These are phyloP conservation scores for Diophrys sp. DNA, from an alignment of 73 alveolate genomes.

Conservation along the genomic window DNA sequence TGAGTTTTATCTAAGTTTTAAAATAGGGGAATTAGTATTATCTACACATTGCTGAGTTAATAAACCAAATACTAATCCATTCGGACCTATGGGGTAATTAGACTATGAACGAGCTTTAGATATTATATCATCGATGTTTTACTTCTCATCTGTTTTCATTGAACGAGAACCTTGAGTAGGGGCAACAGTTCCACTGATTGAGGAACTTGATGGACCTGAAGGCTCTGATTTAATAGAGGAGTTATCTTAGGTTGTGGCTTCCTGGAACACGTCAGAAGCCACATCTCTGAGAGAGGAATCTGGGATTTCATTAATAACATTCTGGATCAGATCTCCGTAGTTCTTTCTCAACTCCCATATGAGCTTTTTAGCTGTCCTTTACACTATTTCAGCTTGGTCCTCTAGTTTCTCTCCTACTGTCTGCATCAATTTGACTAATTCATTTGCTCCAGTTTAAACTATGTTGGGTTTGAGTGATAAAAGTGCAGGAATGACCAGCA, in stretches of 20 bases:
- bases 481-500: constrained; percentile 66
- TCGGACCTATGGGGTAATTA: neutral
- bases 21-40: neutral
- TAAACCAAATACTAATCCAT: neutral
- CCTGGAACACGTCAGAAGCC: too few relatives aligned
- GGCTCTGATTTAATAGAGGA: too few relatives aligned
- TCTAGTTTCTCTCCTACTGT: constrained; percentile 25
- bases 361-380: constrained; percentile 56
- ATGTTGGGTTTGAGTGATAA: constrained; percentile 41
- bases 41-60: neutral
- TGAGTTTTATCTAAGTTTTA: neutral
- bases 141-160: too few relatives aligned
- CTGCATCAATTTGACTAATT: constrained; percentile 18
- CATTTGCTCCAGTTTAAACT: constrained; percentile 13
- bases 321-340: constrained; percentile 34
- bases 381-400: constrained; percentile 50
- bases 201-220: too few relatives aligned
- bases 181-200: too few relatives aligned
- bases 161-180: too few relatives aligned
- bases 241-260: too few relatives aligned
- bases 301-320: neutral
- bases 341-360: constrained; percentile 40
- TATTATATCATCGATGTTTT: neutral
- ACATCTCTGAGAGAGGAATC: too few relatives aligned
- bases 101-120: neutral